Percentiles rank a stretch among this genome's conserved stretches.
Evolutionary conservation across 495 filamentous ascomycete genomes (phyloP).

Genomic region (Recurvomyces mirabilis): DNA sequence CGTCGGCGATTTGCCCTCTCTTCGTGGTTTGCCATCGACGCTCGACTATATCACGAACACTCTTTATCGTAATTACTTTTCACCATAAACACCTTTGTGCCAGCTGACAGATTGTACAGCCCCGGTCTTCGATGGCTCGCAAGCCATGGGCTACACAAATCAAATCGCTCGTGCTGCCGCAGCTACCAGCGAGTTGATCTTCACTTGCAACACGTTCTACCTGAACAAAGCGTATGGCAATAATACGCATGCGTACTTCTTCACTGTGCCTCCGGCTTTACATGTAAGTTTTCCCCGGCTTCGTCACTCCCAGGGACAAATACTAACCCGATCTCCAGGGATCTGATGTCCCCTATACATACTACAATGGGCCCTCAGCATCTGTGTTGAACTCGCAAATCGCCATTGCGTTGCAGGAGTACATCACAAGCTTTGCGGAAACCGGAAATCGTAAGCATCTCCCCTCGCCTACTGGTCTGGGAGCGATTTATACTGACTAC

Average conservation of each 20-base stretch:
- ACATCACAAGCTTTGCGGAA: constrained; percentile 45
- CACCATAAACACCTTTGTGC: not conserved
- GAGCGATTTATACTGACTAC: no score
- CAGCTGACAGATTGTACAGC: constrained; percentile 8
- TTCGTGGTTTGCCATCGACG: constrained; percentile 17
- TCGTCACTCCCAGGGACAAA: constrained; percentile 31
- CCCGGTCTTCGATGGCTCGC: constrained; percentile 30
- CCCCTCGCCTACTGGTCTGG: no score
- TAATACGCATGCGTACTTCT: constrained; percentile 47
- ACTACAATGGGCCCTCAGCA: constrained; percentile 35
- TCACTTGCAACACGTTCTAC: constrained; percentile 41
- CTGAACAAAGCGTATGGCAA: constrained; percentile 38
- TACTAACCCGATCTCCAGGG: no score
- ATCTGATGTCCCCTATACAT: constrained; percentile 17
- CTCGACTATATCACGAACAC: constrained; percentile 30
- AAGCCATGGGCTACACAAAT: constrained; percentile 38
- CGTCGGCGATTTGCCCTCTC: constrained; percentile 21
- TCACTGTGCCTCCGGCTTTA: constrained; percentile 46
- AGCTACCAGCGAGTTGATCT: constrained; percentile 32
- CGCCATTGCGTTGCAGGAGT: constrained; percentile 47
- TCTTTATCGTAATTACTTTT: constrained; percentile 28
- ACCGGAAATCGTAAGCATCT: no score
- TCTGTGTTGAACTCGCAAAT: constrained; percentile 36
- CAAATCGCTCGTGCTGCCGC: constrained; percentile 30
- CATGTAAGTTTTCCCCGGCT: constrained; percentile 40